Conservation (phyloP, 1,139 yeast species). For the Zygosaccharomyces pseudobailii region DNA sequence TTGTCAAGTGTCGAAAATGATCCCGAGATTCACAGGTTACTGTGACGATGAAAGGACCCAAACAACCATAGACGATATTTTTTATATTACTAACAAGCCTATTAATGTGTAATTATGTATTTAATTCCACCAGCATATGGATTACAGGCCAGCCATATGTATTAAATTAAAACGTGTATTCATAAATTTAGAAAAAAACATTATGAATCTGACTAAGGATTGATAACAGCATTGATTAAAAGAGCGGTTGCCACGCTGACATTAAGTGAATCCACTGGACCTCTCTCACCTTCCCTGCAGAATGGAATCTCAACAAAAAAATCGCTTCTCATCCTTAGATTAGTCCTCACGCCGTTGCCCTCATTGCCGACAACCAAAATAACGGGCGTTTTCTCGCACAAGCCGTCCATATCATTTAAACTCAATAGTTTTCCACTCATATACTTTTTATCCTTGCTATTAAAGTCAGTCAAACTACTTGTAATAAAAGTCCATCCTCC, state of each 20-base stretch:
- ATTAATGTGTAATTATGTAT: not conserved
- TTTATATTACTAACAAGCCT: not conserved
- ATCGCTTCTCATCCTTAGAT: slow-evolving; percentile 58
- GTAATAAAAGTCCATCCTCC: slow-evolving; percentile 73
- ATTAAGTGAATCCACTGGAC: slow-evolving; percentile 73
- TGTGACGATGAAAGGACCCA: slow-evolving; percentile 2
- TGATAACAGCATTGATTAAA: slow-evolving; percentile 45
- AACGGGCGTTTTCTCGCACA: slow-evolving; percentile 51
- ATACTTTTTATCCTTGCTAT: slow-evolving; percentile 10
- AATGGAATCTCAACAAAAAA: slow-evolving; percentile 52
- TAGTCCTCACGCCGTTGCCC: slow-evolving; percentile 73
- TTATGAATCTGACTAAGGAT: not conserved
- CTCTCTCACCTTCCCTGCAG: slow-evolving; percentile 33
- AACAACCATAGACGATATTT: not conserved
- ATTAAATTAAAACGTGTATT: not conserved
- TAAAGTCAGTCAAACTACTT: slow-evolving; percentile 34
- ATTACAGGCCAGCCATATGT: not conserved
- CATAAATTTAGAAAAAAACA: not conserved
- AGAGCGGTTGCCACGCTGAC: slow-evolving; percentile 88
- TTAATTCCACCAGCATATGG: not conserved
- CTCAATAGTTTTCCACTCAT: slow-evolving; percentile 38
- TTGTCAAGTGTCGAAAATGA: slow-evolving; percentile 34
- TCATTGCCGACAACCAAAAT: slow-evolving; percentile 80
- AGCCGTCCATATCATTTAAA: slow-evolving; percentile 40
- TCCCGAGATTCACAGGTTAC: slow-evolving; percentile 32